Evolutionary conservation across 1,284 basidiomycete species (phyloP), one percentile per base, ranked within the genome.

Genomic region (Phellopilus nigrolimitatus): DNA sequence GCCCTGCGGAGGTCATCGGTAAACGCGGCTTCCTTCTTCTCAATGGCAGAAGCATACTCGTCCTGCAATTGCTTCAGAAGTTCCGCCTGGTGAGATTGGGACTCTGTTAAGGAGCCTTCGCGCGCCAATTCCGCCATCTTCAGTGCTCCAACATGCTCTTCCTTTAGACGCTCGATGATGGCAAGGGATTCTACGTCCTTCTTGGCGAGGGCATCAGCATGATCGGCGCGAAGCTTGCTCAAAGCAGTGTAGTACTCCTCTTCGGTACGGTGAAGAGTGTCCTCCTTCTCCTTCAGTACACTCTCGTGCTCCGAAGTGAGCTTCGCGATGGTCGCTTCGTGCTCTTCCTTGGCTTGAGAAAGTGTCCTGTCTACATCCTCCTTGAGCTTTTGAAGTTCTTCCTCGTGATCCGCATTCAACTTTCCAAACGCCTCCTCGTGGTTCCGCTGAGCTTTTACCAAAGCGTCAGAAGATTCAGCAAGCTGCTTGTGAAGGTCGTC

Each of bases 241-340:
- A 92, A 68, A 13, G 79, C 82, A 47, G 86, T 80, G 62, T 89
- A 88, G 61, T 88, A 89, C 59, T 90, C 83, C 60, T 86, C 87
- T 61, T 89, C 84, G 2, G 83, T 87, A 43, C 73, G 76, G 54
- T 80, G 79, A 6, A 87, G 71, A 28, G 71, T 69, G 19, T 82
- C 79, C 44, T 85, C 82, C 65, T 79, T 80, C 61, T 73, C 70
- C 63, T 80, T 82, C 54, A 83, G 62, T 1, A 65, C 59, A 39
- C 74, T 73, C 19, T 74, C 70, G 60, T 88, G 82, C 49, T 82
- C 82, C 1, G 71, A 66, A 17, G 65, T 62, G n/a, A 75, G 61
- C 60, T 76, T 78, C 27, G 67, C 63, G n/a, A 85, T 42, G 10
- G 68, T 59, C 36, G 70, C 71, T 45, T 74, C 74, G 59, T 88